Base-by-base conservation (phyloP, 495 filamentous ascomycete species). In the Penicillium coffeae region DNA sequence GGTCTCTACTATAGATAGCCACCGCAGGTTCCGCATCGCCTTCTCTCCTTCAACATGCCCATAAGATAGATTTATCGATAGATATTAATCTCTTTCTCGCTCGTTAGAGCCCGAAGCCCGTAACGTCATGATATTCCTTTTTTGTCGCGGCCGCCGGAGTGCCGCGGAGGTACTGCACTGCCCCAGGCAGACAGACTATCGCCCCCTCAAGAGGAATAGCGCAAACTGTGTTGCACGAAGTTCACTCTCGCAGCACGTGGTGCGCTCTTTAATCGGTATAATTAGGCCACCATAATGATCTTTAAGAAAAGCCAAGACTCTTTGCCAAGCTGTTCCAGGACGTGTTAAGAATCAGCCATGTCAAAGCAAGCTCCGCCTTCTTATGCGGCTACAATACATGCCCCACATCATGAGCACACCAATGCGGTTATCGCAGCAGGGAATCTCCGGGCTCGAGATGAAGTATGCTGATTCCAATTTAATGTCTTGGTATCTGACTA, bases 371-470 rank as follows among this genome's bases (percentile, higher is more conserved):
- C 18, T 8, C 43, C 18, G 14, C 35, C 45, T 3, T 18, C 45
- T 12, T 47, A 47, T 19, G 13, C 12, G 21, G 20, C n/a, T 27
- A 48, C 36, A 20, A 33, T 40, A 22, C n/a, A 16, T 27, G 34
- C 4, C 10, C 44, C 51, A 9, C 36, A 10, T 45, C 34, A 20
- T 20, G 7, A 12, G 3, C 55, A 58, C 34, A 69, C 62, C 9
- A 73, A 72, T 56, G 41, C 53, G 15, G 59, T 74, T 20, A 68
- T 68, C 21, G 48, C 66, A 59, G 71, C 65, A 45, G 65, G 52
- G 9, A 43, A 64, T 7, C 21, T 66, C 8, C 66, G 71, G 20
- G 64, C 64, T 15, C 41, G 44, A 42, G 71, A 74, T 52, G 71
- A 75, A 27, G 45, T 48, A 40, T 27, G 21, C 20, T 38, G 14